Evolutionary conservation across 495 filamentous ascomycete genomes (phyloP).

Genomic region (Penicillium robsamsonii): DNA sequence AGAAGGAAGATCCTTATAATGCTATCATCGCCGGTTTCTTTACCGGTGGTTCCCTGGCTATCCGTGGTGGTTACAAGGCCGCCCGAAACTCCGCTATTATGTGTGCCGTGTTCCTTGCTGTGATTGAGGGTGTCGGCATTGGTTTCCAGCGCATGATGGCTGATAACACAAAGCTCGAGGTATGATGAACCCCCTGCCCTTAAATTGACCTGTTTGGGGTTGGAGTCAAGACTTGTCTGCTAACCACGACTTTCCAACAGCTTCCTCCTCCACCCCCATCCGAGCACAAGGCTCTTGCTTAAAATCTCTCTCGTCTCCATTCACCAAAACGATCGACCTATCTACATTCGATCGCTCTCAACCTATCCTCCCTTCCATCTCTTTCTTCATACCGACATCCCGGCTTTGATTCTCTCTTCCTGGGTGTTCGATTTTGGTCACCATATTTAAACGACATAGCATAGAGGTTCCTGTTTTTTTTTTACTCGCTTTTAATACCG

Average conservation of each 20-base stretch:
- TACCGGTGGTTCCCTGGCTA: conserved; percentile 86
- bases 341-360: conserved; percentile 14
- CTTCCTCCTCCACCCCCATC: conserved; percentile 46
- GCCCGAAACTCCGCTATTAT: conserved; percentile 92
- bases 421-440: conserved; percentile 45
- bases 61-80: conserved; percentile 85
- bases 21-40: conserved; percentile 96
- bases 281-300: conserved; percentile 43
- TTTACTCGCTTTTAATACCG: conserved; percentile 22
- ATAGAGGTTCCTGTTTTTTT: conserved; percentile 40
- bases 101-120: conserved; percentile 87
- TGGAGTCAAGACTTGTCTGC: neutral
- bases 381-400: conserved; percentile 34
- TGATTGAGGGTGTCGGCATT: conserved; percentile 97
- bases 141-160: conserved; percentile 97
- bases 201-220: neutral
- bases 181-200: neutral
- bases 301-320: conserved; percentile 19
- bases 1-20: conserved; percentile 98
- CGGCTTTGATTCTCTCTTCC: conserved; percentile 45
- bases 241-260: neutral
- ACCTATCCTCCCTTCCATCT: conserved; percentile 17
- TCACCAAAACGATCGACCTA: conserved; percentile 13
- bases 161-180: conserved; percentile 80
- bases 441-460: conserved; percentile 42